Evolutionary conservation across 345 rosid species (phyloP).

Genomic region (Ceriops tagal): DNA sequence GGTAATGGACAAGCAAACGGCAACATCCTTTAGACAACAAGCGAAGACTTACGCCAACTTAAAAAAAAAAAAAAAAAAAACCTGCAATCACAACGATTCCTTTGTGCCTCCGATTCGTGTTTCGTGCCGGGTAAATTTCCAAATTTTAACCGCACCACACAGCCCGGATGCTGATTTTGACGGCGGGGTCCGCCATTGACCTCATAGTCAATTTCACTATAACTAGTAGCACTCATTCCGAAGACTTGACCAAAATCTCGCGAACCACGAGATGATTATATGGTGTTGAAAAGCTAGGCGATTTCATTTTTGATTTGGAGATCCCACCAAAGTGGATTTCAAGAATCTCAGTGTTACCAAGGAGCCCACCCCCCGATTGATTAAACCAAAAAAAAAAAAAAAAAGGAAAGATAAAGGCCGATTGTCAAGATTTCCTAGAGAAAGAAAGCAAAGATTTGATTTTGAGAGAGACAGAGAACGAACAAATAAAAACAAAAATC

Average conservation of each 20-base stretch:
- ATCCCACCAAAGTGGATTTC: slow-evolving; percentile 56
- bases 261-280: slow-evolving; percentile 15
- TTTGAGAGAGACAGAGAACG: slow-evolving; percentile 30
- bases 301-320: slow-evolving; percentile 21
- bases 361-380: slow-evolving; percentile 3
- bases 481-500: background rate
- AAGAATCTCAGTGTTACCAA: slow-evolving; percentile 38
- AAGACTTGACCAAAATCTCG: slow-evolving; percentile 24
- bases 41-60: no score
- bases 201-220: background rate
- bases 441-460: slow-evolving; percentile 55
- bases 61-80: no score
- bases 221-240: slow-evolving; percentile 9
- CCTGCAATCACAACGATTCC: no score
- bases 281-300: background rate
- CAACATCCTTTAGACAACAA: no score
- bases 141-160: background rate
- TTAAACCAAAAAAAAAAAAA: background rate
- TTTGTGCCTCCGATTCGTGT: background rate
- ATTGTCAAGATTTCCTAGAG: slow-evolving; percentile 38
- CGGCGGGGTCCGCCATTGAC: slow-evolving; percentile 37
- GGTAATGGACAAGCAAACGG: no score
- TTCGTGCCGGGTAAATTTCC: slow-evolving; percentile 20
- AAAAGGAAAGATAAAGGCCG: slow-evolving; percentile 18
- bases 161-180: slow-evolving; percentile 12